phyloP scores from a whole-genome alignment of 768 basidiomycete genomes.

The Tylopilus felleus region DNA sequence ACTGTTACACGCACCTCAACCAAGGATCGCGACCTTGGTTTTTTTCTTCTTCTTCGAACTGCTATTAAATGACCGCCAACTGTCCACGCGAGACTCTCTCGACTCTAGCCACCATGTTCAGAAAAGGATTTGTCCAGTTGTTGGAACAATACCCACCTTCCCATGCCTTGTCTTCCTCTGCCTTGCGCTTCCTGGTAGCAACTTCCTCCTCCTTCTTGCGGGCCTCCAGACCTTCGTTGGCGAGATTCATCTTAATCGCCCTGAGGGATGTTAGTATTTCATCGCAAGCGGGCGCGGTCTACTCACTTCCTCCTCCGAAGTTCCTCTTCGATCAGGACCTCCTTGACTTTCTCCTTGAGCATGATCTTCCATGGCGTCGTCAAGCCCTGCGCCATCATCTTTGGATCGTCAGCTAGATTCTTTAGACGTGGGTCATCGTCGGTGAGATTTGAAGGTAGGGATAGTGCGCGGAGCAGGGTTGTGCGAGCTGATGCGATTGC shows the following conservation, averaged over 20 bases:
- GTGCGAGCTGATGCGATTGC: conserved; percentile 72
- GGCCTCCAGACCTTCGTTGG: conserved; percentile 92
- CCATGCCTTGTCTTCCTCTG: conserved; percentile 84
- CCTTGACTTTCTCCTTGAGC: conserved; percentile 71
- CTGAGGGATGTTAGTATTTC: conserved; percentile 37
- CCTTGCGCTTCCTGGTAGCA: conserved; percentile 74
- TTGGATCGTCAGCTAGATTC: conserved; percentile 38
- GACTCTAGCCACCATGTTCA: conserved; percentile 42
- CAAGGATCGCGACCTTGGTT: conserved; percentile 61
- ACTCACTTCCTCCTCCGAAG: conserved; percentile 76
- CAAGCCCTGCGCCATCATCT: conserved; percentile 27
- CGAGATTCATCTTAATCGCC: conserved; percentile 85
- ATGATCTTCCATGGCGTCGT: conserved; percentile 64
- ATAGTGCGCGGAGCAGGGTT: conserved; percentile 58
- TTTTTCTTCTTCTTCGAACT: conserved; percentile 82
- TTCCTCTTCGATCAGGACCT: conserved; percentile 88
- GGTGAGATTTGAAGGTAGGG: conserved; percentile 56
- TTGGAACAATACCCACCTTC: conserved; percentile 55
- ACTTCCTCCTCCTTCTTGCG: conserved; percentile 89
- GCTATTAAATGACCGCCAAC: conserved; percentile 74
- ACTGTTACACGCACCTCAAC: conserved; percentile 38
- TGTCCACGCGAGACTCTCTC: conserved; percentile 78
- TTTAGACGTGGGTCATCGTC: conserved; percentile 59
- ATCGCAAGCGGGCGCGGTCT: neutral
- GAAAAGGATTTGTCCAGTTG: neutral